Evolutionary conservation across 176 grass and related monocot species (phyloP), one percentile per base, ranked within the genome.

Genomic region (Oryza longistaminata): DNA sequence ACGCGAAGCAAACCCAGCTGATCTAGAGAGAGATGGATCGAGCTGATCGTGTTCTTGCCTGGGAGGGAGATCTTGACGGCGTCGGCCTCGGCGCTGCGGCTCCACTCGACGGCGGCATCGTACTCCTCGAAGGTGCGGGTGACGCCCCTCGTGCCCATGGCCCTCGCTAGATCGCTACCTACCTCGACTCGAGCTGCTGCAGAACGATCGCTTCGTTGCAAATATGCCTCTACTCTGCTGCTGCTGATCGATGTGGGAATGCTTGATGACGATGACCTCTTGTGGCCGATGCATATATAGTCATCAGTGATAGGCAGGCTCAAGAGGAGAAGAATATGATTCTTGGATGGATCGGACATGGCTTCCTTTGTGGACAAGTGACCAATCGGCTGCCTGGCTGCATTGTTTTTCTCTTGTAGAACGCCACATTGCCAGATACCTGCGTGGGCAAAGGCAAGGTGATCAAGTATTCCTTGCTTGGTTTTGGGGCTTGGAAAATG

Each of bases 381-480:
- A 90, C 6, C 26, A 33, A 55, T 33, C 22, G 11, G 6, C 11
- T 21, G 12, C 1, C 25, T 21, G 19, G 2, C 25, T 69, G 71
- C 34, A 35, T 69, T 43, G 9, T 43, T 81, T 85, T 61, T 25
- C 35, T 14, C 11, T 37, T 10, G 13, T 25, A 29, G 42, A 43
- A 43, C 7, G 39, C 39, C 6, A 37, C 6, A 37, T 37, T 43
- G 25, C 67, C 67, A 77, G 55, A 74, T 87, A 64, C 53, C 13
- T 26, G 77, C 64, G 33, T 11, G 24, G 81, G 65, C 70, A 81
- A 85, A 85, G 65, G 76, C 58, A n/a, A 53, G 50, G 44, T 40
- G 13, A 44, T 29, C 13, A 87, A 76, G 71, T 80, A 88, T 92
- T 67, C 87, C 81, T 92, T 92, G 80, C 90, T 87, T 89, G 40